Base-by-base conservation (phyloP, 1,284 basidiomycete genomes). In the Ceratobasidium sp. region DNA sequence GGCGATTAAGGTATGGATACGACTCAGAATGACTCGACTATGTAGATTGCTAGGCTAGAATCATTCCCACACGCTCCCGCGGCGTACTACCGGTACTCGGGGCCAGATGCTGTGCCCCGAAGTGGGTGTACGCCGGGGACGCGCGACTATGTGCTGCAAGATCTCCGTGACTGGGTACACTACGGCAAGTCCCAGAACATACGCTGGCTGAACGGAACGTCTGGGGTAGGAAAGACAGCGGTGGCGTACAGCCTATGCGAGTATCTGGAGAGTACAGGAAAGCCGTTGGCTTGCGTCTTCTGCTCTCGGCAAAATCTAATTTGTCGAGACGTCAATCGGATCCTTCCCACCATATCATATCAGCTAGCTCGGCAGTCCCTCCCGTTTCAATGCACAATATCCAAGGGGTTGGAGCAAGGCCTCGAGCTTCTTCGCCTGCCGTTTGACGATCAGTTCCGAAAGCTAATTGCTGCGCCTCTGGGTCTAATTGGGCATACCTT, bases 201-300 rank as follows among this genome's bases (percentile, higher is more conserved):
- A 1, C 60, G 23, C 40, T 72, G 55, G 53, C 18, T 72, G 23
- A 72, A 60, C 39, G 55, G 69, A 15, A 72, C 51, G 6, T 12
- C 51, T 72, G 68, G 68, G 46, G 23, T 7, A 15, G 58, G 39
- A 5, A 61, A 61, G 23, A 61, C 58, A 28, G 33, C 61, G 42
- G 40, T 67, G 20, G 64, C 64, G 49, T 44, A 26, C 20, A 67
- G 44, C 64, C 18, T 67, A 10, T 46, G 44, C 64, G 64, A 67
- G 40, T 13, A 20, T 9, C 42, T 67, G 44, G 42, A 67, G 26
- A 46, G 1, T 4, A 12, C n/a, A 1, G 40, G 28, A 4, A n/a
- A 46, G 13, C 64, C 33, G 46, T 44, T 26, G 6, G 67, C 51
- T 4, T 55, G 51, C 67, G 55, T 69, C 51, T 69, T 69, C 26